Percentiles rank a stretch among this genome's conserved stretches.
phyloP scores from a whole-genome alignment of 2,329 filamentous ascomycete species.

The Apiospora pterosperma region DNA sequence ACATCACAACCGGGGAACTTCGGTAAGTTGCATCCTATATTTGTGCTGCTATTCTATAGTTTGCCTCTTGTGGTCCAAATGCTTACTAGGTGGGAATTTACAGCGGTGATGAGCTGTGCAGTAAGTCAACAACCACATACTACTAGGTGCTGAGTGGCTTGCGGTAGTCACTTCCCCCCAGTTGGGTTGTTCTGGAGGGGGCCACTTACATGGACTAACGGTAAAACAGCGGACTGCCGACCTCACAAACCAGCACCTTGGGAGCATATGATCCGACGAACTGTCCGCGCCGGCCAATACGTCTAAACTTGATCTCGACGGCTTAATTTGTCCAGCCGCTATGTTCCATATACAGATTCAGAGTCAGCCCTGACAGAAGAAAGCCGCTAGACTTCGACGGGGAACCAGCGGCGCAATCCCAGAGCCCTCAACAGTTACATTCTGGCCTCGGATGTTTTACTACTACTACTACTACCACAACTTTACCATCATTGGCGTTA shows the following conservation, averaged over 20 bases:
- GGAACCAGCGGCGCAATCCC: not conserved
- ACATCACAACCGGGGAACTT: slow-evolving; percentile 28
- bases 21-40: slow-evolving; percentile 18
- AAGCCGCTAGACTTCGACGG: not conserved
- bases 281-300: slow-evolving; percentile 21
- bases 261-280: slow-evolving; percentile 29
- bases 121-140: slow-evolving; percentile 18
- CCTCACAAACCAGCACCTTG: slow-evolving; percentile 25
- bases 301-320: slow-evolving; percentile 13
- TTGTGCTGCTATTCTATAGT: not conserved
- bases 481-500: not conserved
- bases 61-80: not conserved
- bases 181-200: not conserved
- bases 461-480: not conserved
- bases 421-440: not conserved
- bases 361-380: too few species aligned
- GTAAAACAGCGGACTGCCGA: slow-evolving; percentile 24
- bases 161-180: not conserved
- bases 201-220: not conserved
- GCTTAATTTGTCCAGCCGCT: too few species aligned
- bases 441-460: not conserved
- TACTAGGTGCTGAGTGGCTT: slow-evolving; percentile 7
- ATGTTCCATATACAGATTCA: too few species aligned
- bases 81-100: slow-evolving; percentile 2
- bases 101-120: slow-evolving; percentile 28